Base-by-base conservation (phyloP, 768 basidiomycete species). In the Boletus coccyginus region DNA sequence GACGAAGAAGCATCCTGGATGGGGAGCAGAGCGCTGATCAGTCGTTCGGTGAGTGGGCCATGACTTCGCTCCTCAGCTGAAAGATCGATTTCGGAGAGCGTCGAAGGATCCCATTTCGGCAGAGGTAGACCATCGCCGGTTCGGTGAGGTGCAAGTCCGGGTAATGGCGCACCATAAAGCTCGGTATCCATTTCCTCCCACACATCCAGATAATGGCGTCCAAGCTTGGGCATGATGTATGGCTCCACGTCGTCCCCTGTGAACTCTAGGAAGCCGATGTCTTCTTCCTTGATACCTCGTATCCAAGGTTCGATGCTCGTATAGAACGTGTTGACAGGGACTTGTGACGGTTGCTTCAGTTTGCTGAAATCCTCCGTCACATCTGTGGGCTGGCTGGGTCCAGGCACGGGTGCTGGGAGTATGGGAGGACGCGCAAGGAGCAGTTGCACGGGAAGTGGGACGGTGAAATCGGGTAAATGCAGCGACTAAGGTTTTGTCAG, bases 171-270 rank as follows among this genome's bases (percentile, higher is more conserved):
- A 29, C 77, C 78, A 53, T 78, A 75, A n/a, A 78, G 52, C 12
- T 77, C 76, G 9, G 77, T 79, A 69, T 99, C 96, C 67, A 92
- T 86, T 64, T 97, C 94, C 59, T 95, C 95, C 95, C 96, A 99
- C 0, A 87, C 78, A 50, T 96, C 91, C 35, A 84, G 75, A 65
- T 98, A 99, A 73, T 96, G 94, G 62, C 21, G 82, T 24, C 87
- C 96, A 1, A 97, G 81, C 53, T 88, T 83, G 31, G 96, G 96
- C 73, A 95, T 83, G 35, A 92, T 73, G 65, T 84, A 97, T 0
- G 92, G 88, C 55, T 94, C 91, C 10, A 91, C 78, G 58, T 97
- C 94, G 65, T 98, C 94, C n/a, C 83, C 90, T 12, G 87, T 87
- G 65, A 90, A 90, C 57, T 92, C 90, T 50, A 99, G 79, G 72